These are phyloP conservation scores for Paramyrothecium sp. DNA, from an alignment of 2,329 filamentous ascomycete species.

Conservation along the genomic window DNA sequence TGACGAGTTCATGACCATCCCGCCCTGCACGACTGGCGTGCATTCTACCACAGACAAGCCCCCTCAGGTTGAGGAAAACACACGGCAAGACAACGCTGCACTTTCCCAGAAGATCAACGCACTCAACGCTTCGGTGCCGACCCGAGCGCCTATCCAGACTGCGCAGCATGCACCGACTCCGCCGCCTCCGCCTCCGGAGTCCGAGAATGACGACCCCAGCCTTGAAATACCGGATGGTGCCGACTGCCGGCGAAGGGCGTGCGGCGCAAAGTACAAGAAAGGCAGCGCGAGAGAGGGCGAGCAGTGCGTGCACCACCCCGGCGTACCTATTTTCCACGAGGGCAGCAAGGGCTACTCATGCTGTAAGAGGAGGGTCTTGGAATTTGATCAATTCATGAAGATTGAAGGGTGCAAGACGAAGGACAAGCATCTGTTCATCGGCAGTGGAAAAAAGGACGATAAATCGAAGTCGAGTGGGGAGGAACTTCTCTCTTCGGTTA, in stretches of 20 bases:
- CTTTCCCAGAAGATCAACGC: constrained; percentile 51
- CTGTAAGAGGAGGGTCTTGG: constrained; percentile 91
- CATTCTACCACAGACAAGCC: constrained; percentile 83
- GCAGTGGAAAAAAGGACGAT: constrained; percentile 64
- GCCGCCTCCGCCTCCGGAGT: constrained; percentile 67
- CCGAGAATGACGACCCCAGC: constrained; percentile 81
- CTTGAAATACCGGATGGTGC: constrained; percentile 71
- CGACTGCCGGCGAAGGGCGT: constrained; percentile 76
- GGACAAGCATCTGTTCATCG: constrained; percentile 79
- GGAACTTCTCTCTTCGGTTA: constrained; percentile 75
- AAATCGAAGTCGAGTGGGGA: constrained; percentile 52
- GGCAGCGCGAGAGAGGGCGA: constrained; percentile 64
- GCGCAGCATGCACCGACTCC: constrained; percentile 48
- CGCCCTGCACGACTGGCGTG: constrained; percentile 88
- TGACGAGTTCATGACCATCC: constrained; percentile 92
- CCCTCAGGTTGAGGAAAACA: constrained; percentile 60
- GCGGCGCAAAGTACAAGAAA: constrained; percentile 64
- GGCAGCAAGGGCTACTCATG: constrained; percentile 97
- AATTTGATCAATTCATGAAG: constrained; percentile 98
- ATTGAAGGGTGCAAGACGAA: constrained; percentile 89
- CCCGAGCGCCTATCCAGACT: constrained; percentile 34
- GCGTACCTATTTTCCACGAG: constrained; percentile 92
- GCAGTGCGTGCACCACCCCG: constrained; percentile 85
- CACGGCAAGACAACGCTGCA: constrained; percentile 38
- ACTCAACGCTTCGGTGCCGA: constrained; percentile 44